Conservation (phyloP, 2,329 filamentous ascomycete genomes). For the Aspergillus udagawae region DNA sequence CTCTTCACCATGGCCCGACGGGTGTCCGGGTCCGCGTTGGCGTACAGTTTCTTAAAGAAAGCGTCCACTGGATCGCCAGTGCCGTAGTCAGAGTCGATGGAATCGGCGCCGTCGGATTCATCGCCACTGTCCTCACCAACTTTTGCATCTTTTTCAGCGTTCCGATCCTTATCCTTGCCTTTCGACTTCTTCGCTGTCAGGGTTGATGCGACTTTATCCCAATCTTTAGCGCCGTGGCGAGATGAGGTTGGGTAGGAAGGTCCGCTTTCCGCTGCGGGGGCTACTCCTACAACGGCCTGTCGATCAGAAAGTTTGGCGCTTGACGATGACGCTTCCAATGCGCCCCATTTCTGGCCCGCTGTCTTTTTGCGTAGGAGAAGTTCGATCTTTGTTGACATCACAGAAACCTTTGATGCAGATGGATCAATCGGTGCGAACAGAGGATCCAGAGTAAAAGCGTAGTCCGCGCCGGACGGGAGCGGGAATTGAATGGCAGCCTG, state of each 20-base stretch:
- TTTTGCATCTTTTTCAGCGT: slow-evolving; percentile 21
- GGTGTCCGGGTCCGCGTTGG: slow-evolving; percentile 70
- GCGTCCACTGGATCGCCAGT: slow-evolving; percentile 63
- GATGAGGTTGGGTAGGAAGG: slow-evolving; percentile 85
- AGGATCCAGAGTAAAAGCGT: slow-evolving; percentile 61
- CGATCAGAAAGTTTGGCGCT: slow-evolving; percentile 19
- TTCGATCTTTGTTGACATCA: slow-evolving; percentile 78
- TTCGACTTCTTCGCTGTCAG: slow-evolving; percentile 40
- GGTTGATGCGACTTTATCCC: slow-evolving; percentile 70
- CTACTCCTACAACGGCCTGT: slow-evolving; percentile 8
- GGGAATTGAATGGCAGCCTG: slow-evolving; percentile 59
- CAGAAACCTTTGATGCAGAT: slow-evolving; percentile 55
- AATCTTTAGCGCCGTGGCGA: slow-evolving; percentile 77
- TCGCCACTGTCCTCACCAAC: slow-evolving; percentile 41
- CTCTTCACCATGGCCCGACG: slow-evolving; percentile 97
- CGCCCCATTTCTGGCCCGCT: slow-evolving; percentile 64
- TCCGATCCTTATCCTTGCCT: slow-evolving; percentile 24
- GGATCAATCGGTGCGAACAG: slow-evolving; percentile 65
- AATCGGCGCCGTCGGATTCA: slow-evolving; percentile 52
- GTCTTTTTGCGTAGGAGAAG: slow-evolving; percentile 65
- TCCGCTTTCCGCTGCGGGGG: slow-evolving; percentile 26
- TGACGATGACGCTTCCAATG: slow-evolving; percentile 48
- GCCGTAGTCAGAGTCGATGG: slow-evolving; percentile 41
- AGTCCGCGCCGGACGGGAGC: slow-evolving; percentile 49
- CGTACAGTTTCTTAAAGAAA: slow-evolving; percentile 91